phyloP scores from a whole-genome alignment of 345 rosid genomes.

The Trapa bicornis region DNA sequence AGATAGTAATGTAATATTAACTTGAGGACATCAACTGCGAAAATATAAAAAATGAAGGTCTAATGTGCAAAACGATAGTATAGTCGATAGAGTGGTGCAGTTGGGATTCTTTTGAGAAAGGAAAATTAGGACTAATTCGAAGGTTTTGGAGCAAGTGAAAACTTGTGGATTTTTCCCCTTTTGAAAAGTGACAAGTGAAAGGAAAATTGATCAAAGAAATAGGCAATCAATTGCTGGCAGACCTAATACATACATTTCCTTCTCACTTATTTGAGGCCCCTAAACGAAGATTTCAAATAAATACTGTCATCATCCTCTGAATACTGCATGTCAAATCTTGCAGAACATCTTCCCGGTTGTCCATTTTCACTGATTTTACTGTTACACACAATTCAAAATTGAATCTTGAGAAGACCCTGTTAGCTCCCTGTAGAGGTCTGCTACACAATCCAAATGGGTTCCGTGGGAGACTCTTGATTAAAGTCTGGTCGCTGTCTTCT shows the following conservation, averaged over 20 bases:
- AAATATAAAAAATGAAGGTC: too few species aligned
- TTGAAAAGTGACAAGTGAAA: too few species aligned
- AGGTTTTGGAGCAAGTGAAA: too few species aligned
- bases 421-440: background rate
- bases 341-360: background rate
- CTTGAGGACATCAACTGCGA: too few species aligned
- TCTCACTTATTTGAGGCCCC: background rate
- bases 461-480: background rate
- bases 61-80: too few species aligned
- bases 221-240: conserved; percentile 1
- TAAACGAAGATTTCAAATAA: background rate
- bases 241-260: conserved; percentile 2
- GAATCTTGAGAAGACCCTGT: background rate
- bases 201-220: background rate
- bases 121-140: too few species aligned
- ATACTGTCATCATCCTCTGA: background rate
- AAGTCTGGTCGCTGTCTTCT: background rate
- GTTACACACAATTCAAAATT: conserved; percentile 1
- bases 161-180: too few species aligned
- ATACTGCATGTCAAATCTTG: background rate
- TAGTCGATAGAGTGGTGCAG: too few species aligned
- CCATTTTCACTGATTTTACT: background rate
- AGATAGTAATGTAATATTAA: too few species aligned
- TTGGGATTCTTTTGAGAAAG: too few species aligned
- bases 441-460: background rate